Conservation (phyloP, 345 rosid species). For the Gossypium anomalum region DNA sequence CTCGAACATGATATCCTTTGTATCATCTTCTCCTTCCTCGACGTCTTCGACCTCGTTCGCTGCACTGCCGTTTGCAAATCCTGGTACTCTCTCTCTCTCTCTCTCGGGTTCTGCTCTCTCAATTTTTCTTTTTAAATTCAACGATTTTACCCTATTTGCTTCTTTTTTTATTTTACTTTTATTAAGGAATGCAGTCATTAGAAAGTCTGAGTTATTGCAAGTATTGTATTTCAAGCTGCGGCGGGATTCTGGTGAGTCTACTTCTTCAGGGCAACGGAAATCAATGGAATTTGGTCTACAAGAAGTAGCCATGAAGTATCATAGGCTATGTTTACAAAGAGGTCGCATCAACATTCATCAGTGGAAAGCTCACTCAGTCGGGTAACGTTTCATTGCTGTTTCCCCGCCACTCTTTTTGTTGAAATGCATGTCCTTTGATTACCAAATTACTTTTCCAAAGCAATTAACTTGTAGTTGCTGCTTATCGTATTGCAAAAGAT, state of each 20-base stretch:
- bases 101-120: background rate
- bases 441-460: background rate
- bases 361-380: constrained; percentile 73
- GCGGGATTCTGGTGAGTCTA: constrained; percentile 17
- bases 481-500: background rate
- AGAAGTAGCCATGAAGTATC: constrained; percentile 63
- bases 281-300: constrained; percentile 38
- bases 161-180: background rate
- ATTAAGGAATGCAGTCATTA: constrained; percentile 51
- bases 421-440: background rate
- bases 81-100: constrained; percentile 46
- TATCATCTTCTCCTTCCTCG: constrained; percentile 66
- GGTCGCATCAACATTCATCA: constrained; percentile 54
- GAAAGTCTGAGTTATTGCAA: constrained; percentile 52
- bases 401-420: background rate
- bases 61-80: constrained; percentile 74
- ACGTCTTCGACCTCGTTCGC: constrained; percentile 68
- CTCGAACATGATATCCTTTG: constrained; percentile 59
- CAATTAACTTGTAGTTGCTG: background rate
- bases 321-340: constrained; percentile 41
- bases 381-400: constrained; percentile 33
- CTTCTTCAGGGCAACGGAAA: constrained; percentile 24
- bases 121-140: background rate
- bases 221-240: constrained; percentile 43
- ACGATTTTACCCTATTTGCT: background rate